Evolutionary conservation across 441 rosid species (phyloP), one percentile per base, ranked within the genome.

Genomic region (Syzygium syzygioides): DNA sequence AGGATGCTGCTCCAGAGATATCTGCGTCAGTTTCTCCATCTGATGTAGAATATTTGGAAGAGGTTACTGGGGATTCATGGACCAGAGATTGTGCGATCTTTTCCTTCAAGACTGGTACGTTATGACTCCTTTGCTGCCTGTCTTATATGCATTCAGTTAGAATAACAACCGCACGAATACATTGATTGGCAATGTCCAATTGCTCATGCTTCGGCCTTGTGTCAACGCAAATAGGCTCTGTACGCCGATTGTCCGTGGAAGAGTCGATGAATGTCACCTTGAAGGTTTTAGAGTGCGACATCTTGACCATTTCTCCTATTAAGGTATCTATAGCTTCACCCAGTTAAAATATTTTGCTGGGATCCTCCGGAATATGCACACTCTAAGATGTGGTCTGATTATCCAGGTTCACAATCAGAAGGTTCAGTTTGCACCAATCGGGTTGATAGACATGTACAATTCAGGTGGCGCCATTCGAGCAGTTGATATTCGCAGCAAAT

Each of bases 11-110:
- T 64, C 48, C 56, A 18, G 90, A 90, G 89, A 87, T 92, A 57
- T 80, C 91, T 53, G 93, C 93, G 2, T 83, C 88, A 87, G 92
- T 91, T 52, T 94, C 92, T 71, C 94, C 94, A 32, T 56, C 88
- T 41, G 95, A 93, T 86, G 85, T 94, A 41, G 95, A 94, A 91
- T 92, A 93, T 87, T 90, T 93, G 54, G 95, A 94, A 89, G 94
- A 94, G 91, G 91, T 93, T 85, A 89, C 94, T 4, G 94, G 95
- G 86, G 87, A 93, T 80, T 60, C 79, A 4, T 94, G 94, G 95
- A 93, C 90, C 4, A 92, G 94, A 88, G 95, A 93, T 80, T 92
- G 92, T 88, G 94, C 93, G 26, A 86, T 94, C 28, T 93, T 88
- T 91, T 94, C 95, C 89, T 94, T 92, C 89, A 93, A 91, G n/a